Evolutionary conservation across 108 stramenopile genomes (phyloP), one percentile per base, ranked within the genome.

Genomic region (Nitzschia sp.): DNA sequence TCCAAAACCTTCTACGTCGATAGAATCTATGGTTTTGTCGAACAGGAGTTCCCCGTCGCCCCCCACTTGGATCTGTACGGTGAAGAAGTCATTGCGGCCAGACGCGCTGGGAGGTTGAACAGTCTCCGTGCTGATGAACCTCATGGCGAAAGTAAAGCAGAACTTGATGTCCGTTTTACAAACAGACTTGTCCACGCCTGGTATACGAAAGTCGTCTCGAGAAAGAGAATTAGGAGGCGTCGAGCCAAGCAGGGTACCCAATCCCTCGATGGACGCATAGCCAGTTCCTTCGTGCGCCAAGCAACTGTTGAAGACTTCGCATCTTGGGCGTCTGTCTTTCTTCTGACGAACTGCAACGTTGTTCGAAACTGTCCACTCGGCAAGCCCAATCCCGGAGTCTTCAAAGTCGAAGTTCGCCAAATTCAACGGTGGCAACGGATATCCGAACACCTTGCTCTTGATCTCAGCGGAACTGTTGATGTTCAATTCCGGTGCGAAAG

Each of bases 131-230:
- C 59, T 61, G n/a, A 61, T 21, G 35, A 61, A 61, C 29, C 59
- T 27, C 59, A 61, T 61, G 35, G 59, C 59, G 30, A 61, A 61
- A 4, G 59, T 38, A 38, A 61, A 38, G 23, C 59, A 61, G 38
- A 61, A 61, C 30, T 61, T 27, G 6, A 38, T 21, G n/a, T 33
- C 15, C 2, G 26, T 31, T 35, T 61, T 2, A 21, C 35, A 61
- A 38, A 61, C 2, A 2, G 3, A 38, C 15, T 2, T 6, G 23
- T 61, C 59, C 8, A 61, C 23, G 6, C 3, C 35, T 15, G 59
- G 59, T 6, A 61, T 61, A 4, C 33, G 33, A 21, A 61, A 61
- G 35, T 38, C 35, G 23, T n/a, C 19, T 13, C 59, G 59, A 38
- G 5, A 38, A 6, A 61, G 9, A 2, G 59, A 31, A 38, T 61